A percentile compares a stretch with the other conserved stretches of the same genome.
These are phyloP conservation scores for Fusarium praegraminearum DNA, from an alignment of 2,329 filamentous ascomycete species.

Conservation along the genomic window DNA sequence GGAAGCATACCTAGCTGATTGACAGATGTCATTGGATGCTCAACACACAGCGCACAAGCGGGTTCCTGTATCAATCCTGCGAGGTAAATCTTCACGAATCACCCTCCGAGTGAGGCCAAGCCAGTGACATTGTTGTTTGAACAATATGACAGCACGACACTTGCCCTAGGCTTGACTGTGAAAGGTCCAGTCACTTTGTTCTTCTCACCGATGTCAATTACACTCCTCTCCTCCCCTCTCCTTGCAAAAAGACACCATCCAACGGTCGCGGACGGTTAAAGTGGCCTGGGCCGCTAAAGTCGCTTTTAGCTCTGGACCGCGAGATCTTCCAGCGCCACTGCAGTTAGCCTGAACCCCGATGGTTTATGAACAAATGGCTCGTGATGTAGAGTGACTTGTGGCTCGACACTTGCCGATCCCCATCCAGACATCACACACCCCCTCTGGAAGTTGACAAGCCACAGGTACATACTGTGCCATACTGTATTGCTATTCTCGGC, in stretches of 20 bases:
- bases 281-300: constrained; percentile 12
- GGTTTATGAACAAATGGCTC: constrained; percentile 20
- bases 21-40: constrained; percentile 40
- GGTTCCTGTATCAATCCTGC: constrained; percentile 8
- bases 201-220: constrained; percentile 30
- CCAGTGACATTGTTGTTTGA: not conserved
- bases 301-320: constrained; percentile 27
- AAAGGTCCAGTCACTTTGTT: not conserved
- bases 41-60: constrained; percentile 25
- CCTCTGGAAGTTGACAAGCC: not conserved
- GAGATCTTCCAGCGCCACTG: constrained; percentile 14
- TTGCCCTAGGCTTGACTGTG: not conserved
- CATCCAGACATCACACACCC: constrained; percentile 39
- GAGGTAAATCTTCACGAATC: constrained; percentile 8
- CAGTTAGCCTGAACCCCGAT: constrained; percentile 7
- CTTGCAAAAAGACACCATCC: not conserved
- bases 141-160: not conserved
- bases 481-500: not conserved
- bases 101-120: not conserved
- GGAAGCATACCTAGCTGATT: constrained; percentile 37
- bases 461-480: constrained; percentile 5
- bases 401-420: constrained; percentile 45
- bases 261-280: constrained; percentile 16
- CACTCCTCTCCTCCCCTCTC: constrained; percentile 13
- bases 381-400: constrained; percentile 46